These are phyloP conservation scores for Helichrysum umbraculigerum DNA, from an alignment of 129 eudicot species.

Conservation along the genomic window DNA sequence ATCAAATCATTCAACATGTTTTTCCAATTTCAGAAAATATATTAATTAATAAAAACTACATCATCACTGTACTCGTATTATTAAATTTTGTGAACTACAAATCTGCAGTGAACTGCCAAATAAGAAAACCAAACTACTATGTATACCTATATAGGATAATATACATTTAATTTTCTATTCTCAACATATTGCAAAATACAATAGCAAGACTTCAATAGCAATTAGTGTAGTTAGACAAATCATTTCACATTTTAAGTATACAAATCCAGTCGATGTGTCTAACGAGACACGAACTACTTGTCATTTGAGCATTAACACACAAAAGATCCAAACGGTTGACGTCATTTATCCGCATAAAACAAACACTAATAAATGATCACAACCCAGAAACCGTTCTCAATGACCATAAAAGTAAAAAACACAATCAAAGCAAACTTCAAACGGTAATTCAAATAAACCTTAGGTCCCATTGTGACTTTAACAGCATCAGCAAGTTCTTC, in stretches of 20 bases:
- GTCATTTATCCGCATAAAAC: neutral
- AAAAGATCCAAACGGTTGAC: conserved; percentile 6
- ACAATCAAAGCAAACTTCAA: neutral
- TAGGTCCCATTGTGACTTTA: conserved; percentile 91
- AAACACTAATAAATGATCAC: neutral
- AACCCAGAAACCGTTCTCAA: no score
- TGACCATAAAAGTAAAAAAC: conserved; percentile 1
- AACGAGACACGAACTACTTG: neutral
- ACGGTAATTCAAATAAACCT: conserved; percentile 34
- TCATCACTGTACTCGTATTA: neutral
- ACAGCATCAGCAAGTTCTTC: conserved; percentile 99
- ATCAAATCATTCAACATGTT: neutral
- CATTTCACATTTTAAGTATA: neutral
- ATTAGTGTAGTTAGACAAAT: neutral
- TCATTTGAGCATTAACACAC: neutral
- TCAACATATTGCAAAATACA: neutral
- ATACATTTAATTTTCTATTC: neutral
- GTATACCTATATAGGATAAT: no score
- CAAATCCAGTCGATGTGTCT: neutral
- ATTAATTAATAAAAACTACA: neutral
- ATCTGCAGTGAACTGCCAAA: neutral
- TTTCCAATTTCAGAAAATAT: neutral
- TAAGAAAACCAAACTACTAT: neutral
- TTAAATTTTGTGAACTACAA: neutral
- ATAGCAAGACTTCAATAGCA: no score